Base-by-base conservation (phyloP, 352 stramenopile genomes). In the Phytopythium delawarense region DNA sequence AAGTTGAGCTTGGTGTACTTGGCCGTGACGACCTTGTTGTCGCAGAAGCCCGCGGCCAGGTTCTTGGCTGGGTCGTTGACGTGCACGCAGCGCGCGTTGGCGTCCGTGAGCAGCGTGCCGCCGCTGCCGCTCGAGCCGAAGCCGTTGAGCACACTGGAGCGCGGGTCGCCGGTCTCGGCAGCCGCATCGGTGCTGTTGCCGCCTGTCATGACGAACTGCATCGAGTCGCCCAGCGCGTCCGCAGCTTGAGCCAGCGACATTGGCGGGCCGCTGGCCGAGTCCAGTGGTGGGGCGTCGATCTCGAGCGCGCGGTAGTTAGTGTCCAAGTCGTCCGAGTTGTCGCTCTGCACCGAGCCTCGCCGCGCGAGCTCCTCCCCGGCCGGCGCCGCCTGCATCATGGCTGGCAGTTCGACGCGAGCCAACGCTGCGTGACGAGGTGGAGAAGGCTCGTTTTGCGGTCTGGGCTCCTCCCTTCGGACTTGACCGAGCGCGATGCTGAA, bases 1-100 rank as follows among this genome's bases (percentile, higher is more conserved):
- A 96, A 96, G 65, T 90, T 92, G 63, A 85, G 75, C 62, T 86
- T 87, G n/a, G 86, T 94, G 76, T 96, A 96, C 68, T 92, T 91
- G 44, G 85, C 83, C 8, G 85, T 96, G 45, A 88, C 65, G 30
- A 96, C 85, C 53, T 78, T 76, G 69, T 96, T 96, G 74, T 86
- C 70, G 58, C 81, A 88, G 57, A 92, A 96, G 49, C 71, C 80
- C 2, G 70, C 67, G 5, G 59, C 58, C 11, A 65, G 34, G 65
- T 94, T 96, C 54, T 75, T 71, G 18, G 25, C 61, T 12, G 78
- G 57, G 46, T 86, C 71, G 63, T 94, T 96, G 42, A 96, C 63
- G 68, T 85, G 88, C 35, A 96, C 78, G 52, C 88, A 70, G 48
- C 83, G 76, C 15, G 82, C 81, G 53, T 81, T 85, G 7, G 53